Evolutionary conservation across 345 rosid genomes (phyloP).

Genomic region (Eucalyptus viminalis): DNA sequence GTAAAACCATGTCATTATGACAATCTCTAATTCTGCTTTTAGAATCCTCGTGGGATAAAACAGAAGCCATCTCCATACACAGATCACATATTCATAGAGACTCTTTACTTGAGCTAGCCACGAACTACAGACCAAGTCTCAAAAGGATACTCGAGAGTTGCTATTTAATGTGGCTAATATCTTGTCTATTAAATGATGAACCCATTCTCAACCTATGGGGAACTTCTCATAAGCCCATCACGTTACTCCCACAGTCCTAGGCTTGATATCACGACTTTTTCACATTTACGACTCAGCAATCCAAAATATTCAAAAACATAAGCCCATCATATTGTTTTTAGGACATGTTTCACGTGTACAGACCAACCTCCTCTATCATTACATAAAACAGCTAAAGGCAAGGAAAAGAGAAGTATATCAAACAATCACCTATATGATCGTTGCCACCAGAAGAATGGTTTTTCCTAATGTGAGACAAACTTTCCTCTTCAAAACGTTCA

Average conservation of each 20-base stretch:
- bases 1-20: neutral
- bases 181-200: neutral
- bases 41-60: neutral
- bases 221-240: neutral
- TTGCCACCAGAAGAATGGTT: conserved; percentile 11
- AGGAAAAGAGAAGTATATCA: neutral
- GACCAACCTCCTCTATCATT: neutral
- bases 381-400: neutral
- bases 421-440: conserved; percentile 19
- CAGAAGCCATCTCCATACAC: neutral
- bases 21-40: neutral
- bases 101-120: neutral
- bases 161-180: neutral
- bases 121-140: neutral
- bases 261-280: neutral
- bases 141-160: neutral
- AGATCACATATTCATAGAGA: neutral
- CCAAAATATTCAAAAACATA: neutral
- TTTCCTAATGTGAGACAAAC: conserved; percentile 28
- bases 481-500: conserved; percentile 89
- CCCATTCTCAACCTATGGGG: neutral
- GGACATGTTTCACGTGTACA: neutral
- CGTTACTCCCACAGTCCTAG: neutral
- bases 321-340: neutral
- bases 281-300: neutral